Conservation (phyloP, 2,329 filamentous ascomycete species). For the Microcyclosporella mali region DNA sequence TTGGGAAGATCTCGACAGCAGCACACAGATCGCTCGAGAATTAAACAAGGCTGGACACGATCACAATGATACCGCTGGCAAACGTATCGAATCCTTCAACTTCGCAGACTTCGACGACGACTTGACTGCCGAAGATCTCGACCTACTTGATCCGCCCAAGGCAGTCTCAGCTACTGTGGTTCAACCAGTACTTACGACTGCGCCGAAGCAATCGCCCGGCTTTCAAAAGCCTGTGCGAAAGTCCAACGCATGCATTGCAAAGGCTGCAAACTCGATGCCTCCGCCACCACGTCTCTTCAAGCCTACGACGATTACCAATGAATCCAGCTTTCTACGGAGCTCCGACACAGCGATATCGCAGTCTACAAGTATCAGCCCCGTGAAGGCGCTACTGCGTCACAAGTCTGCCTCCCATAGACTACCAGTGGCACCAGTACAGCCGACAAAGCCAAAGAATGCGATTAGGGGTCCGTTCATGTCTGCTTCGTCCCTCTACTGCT, state of each 20-base stretch:
- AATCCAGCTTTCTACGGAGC: too few relatives aligned
- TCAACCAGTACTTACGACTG: conserved; percentile 1
- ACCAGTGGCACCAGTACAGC: too few relatives aligned
- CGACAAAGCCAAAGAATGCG: conserved; percentile 5
- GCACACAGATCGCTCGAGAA: conserved; percentile 42
- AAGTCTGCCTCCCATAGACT: too few relatives aligned
- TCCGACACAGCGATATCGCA: too few relatives aligned
- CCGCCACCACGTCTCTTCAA: background rate
- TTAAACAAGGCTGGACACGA: conserved; percentile 24
- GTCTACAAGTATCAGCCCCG: too few relatives aligned
- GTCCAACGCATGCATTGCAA: background rate
- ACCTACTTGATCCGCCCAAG: conserved; percentile 27
- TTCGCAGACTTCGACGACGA: conserved; percentile 30
- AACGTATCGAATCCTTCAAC: conserved; percentile 30
- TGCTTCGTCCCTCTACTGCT: conserved; percentile 17
- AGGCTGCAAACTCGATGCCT: background rate
- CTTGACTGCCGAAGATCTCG: conserved; percentile 37
- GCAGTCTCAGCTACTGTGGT: background rate
- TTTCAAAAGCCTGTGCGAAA: too few relatives aligned
- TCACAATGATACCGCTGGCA: background rate
- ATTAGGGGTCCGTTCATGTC: conserved; percentile 16
- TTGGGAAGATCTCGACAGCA: conserved; percentile 40
- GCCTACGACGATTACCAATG: too few relatives aligned
- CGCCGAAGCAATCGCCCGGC: background rate
- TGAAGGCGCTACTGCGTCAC: too few relatives aligned